Evolutionary conservation across 2,329 filamentous ascomycete genomes (phyloP).

Genomic region (Colletotrichum trifolii): DNA sequence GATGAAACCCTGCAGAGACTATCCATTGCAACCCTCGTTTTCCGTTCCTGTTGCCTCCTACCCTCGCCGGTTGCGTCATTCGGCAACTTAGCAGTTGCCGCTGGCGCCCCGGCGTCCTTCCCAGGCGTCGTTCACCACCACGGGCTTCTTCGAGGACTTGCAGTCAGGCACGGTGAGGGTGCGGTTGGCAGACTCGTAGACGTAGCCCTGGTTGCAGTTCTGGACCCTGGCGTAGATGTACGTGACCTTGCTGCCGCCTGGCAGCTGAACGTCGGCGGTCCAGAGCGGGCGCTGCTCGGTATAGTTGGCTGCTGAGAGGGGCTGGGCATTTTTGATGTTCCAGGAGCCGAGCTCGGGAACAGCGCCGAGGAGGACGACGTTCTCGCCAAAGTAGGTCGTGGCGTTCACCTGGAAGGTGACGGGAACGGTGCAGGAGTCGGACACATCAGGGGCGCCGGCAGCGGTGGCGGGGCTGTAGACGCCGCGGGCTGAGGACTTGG

Average conservation of each 20-base stretch:
- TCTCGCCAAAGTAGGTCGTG: constrained; percentile 59
- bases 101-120: constrained; percentile 44
- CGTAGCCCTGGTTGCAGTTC: constrained; percentile 53
- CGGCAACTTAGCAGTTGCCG: constrained; percentile 37
- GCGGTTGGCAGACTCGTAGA: constrained; percentile 58
- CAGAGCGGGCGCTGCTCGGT: constrained; percentile 56
- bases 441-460: constrained; percentile 49
- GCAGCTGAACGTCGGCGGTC: constrained; percentile 52
- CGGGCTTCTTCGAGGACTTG: constrained; percentile 37
- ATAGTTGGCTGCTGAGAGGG: constrained; percentile 54
- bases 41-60: not conserved
- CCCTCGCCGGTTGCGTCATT: constrained; percentile 1
- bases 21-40: too few species aligned
- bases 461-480: constrained; percentile 48
- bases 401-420: constrained; percentile 59
- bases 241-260: constrained; percentile 52
- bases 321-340: constrained; percentile 51
- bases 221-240: constrained; percentile 60
- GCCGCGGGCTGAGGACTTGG: constrained; percentile 40
- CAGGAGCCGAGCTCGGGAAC: constrained; percentile 55
- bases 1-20: too few species aligned
- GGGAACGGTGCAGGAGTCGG: constrained; percentile 45
- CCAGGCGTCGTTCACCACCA: constrained; percentile 53
- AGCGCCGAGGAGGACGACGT: constrained; percentile 57
- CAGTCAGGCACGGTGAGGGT: constrained; percentile 53